Conservation (phyloP, 2,329 filamentous ascomycete species). For the Neofusicoccum kwambonambiense region DNA sequence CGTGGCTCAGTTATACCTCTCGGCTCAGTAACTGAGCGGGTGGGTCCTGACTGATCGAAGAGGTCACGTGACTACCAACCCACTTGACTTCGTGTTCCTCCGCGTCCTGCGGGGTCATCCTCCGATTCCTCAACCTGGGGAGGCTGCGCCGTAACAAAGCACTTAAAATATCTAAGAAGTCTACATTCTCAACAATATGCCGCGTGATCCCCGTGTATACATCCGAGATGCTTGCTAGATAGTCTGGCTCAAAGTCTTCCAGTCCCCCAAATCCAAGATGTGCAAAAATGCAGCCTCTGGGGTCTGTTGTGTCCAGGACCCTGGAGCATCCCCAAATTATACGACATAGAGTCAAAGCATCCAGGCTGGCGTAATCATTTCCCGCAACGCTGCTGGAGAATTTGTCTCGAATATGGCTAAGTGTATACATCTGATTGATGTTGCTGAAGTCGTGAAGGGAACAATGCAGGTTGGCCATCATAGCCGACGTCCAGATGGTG, state of each 20-base stretch:
- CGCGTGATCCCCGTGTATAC: neutral
- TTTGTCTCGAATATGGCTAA: neutral
- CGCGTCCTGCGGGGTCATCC: too few species aligned
- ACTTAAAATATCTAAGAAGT: neutral
- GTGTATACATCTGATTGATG: neutral
- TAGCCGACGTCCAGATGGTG: neutral
- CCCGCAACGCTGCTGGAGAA: too few species aligned
- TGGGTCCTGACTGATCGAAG: too few species aligned
- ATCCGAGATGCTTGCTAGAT: neutral
- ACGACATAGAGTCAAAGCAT: neutral
- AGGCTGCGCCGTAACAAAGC: too few species aligned
- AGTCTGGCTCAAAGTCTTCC: neutral
- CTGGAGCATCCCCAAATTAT: neutral
- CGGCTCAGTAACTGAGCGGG: too few species aligned
- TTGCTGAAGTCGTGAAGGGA: too few species aligned
- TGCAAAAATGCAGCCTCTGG: neutral
- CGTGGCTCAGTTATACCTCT: too few species aligned
- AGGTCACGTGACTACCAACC: too few species aligned
- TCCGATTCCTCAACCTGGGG: too few species aligned
- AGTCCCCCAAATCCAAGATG: neutral
- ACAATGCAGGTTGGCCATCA: too few species aligned
- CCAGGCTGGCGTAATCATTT: neutral
- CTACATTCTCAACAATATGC: neutral
- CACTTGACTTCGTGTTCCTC: too few species aligned
- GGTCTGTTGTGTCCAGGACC: neutral